Percentiles rank a stretch among this genome's conserved stretches.
Evolutionary conservation across 2,329 filamentous ascomycete species (phyloP).

Genomic region (Geosmithia putterillii): DNA sequence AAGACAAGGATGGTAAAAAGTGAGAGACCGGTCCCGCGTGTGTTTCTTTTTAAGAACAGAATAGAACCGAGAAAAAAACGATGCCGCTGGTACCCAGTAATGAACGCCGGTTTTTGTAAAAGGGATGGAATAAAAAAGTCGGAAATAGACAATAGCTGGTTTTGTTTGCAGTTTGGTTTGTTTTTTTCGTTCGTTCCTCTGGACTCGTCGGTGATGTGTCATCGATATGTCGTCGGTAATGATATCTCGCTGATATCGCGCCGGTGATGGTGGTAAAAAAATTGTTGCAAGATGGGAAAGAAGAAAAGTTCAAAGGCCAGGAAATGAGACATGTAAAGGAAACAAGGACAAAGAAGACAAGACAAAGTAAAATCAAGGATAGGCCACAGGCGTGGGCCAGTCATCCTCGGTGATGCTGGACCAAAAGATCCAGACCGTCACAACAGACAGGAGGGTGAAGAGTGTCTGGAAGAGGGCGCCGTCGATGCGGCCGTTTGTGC

Average conservation of each 20-base stretch:
- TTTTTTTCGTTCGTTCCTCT: too few species aligned
- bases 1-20: too few species aligned
- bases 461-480: conserved; percentile 86
- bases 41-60: too few species aligned
- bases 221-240: too few species aligned
- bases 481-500: conserved; percentile 76
- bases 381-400: conserved; percentile 41
- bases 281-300: background rate
- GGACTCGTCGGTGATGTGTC: too few species aligned
- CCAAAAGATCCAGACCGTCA: conserved; percentile 90
- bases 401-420: conserved; percentile 91
- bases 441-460: conserved; percentile 77
- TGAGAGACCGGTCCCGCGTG: too few species aligned
- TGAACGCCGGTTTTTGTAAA: background rate
- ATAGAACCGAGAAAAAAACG: background rate
- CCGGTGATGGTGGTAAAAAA: too few species aligned
- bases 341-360: background rate
- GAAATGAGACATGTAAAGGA: background rate
- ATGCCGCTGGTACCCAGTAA: background rate
- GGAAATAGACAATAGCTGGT: background rate
- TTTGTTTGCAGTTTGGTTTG: too few species aligned
- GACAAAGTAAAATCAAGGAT: conserved; percentile 13
- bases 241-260: too few species aligned
- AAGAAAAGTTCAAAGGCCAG: background rate
- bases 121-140: background rate